Percentiles rank a stretch among this genome's conserved stretches.
Evolutionary conservation across 2,329 filamentous ascomycete species (phyloP).

Genomic region (Thielaviopsis populi): DNA sequence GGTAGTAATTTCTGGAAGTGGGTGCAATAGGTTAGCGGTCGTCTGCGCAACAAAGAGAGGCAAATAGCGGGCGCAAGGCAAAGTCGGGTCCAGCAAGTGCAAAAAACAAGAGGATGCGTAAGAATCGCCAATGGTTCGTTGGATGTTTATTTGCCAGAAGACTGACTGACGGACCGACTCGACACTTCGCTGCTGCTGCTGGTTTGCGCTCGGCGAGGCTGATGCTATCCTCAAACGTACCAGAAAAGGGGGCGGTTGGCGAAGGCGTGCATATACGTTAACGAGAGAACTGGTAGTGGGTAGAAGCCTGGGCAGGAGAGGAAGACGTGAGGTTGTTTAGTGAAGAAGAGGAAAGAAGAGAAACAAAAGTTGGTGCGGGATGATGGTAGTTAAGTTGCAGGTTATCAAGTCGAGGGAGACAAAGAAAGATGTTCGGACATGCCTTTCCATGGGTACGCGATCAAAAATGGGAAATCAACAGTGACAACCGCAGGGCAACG

Average conservation of each 20-base stretch:
- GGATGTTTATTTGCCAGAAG: neutral
- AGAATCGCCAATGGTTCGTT: neutral
- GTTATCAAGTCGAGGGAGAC: slow-evolving; percentile 14
- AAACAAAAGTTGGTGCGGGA: slow-evolving; percentile 12
- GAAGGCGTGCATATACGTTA: neutral
- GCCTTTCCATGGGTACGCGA: slow-evolving; percentile 17
- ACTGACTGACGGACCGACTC: neutral
- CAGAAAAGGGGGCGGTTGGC: neutral
- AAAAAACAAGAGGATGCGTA: neutral
- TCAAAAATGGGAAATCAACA: slow-evolving; percentile 30
- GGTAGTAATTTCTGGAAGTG: neutral
- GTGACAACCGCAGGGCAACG: slow-evolving; percentile 43
- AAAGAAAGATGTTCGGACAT: slow-evolving; percentile 17
- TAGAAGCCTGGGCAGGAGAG: neutral
- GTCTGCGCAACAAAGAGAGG: neutral
- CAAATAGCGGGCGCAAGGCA: neutral
- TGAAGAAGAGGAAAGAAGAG: slow-evolving; percentile 12
- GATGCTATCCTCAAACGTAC: neutral
- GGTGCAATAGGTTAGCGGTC: neutral
- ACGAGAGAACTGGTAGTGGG: slow-evolving; percentile 1
- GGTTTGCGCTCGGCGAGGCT: neutral
- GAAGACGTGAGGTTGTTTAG: neutral
- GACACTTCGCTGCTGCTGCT: neutral
- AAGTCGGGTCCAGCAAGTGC: neutral
- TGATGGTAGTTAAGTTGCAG: slow-evolving; percentile 15